Conservation (phyloP, 306 rosid species). For the Parietaria judaica region DNA sequence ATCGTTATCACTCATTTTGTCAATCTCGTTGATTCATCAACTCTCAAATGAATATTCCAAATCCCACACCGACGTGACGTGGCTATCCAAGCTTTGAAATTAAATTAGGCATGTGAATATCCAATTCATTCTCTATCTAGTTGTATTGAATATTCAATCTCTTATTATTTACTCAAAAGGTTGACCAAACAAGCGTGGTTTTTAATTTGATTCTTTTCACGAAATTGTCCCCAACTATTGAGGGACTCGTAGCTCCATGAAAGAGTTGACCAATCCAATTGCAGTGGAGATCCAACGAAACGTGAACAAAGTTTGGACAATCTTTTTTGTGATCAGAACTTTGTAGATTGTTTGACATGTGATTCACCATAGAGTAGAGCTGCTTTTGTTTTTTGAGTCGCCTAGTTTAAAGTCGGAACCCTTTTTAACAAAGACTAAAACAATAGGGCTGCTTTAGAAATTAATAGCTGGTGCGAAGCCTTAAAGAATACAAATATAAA, state of each 20-base stretch:
- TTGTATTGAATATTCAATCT: neutral
- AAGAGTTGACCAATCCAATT: no score
- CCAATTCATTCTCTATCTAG: neutral
- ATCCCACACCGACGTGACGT: conserved; percentile 16
- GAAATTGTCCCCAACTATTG: neutral
- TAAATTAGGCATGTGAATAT: neutral
- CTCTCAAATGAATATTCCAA: conserved; percentile 7
- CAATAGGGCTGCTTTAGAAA: no score
- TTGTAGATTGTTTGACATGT: neutral
- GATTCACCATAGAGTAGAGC: neutral
- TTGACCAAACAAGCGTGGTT: conserved; percentile 13
- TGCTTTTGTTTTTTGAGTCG: neutral
- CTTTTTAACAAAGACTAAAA: no score
- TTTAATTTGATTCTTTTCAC: conserved; percentile 11
- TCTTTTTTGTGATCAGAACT: conserved; percentile 1
- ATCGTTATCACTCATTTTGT: conserved; percentile 2
- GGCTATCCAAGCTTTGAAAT: neutral
- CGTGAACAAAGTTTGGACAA: conserved; percentile 8
- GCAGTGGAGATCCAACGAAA: neutral
- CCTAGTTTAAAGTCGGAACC: neutral
- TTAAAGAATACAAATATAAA: no score
- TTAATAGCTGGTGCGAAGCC: no score
- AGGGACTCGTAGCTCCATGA: neutral
- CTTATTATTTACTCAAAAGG: neutral
- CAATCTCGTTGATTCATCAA: conserved; percentile 2